phyloP scores from a whole-genome alignment of 345 rosid genomes.

The Cardamine resedifolia region DNA sequence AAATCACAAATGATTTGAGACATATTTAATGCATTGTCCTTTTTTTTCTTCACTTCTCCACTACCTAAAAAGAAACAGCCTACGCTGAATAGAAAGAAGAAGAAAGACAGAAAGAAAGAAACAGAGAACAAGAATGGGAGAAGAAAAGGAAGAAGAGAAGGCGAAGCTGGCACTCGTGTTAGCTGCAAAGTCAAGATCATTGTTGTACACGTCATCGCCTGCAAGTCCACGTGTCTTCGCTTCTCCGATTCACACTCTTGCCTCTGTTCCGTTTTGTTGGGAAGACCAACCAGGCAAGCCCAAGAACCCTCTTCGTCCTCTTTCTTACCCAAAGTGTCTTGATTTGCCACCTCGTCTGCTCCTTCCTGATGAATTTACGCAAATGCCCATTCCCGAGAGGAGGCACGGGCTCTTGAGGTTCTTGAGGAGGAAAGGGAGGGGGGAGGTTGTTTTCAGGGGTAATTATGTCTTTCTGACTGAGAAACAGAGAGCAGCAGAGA shows the following conservation, averaged over 20 bases:
- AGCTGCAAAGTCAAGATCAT: conserved; percentile 42
- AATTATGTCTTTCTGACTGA: conserved; percentile 62
- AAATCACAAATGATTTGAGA: conserved; percentile 19
- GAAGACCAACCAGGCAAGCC: conserved; percentile 94
- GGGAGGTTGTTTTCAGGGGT: conserved; percentile 48
- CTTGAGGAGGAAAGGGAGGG: conserved; percentile 48
- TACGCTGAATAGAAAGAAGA: not conserved
- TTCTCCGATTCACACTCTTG: conserved; percentile 61
- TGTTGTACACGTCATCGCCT: conserved; percentile 46
- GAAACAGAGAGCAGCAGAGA: conserved; percentile 40
- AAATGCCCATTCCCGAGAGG: conserved; percentile 50
- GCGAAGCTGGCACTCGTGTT: conserved; percentile 45
- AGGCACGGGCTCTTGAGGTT: conserved; percentile 46
- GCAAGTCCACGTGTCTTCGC: conserved; percentile 55
- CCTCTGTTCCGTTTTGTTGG: conserved; percentile 85
- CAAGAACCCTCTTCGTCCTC: conserved; percentile 40
- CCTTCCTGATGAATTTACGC: conserved; percentile 45
- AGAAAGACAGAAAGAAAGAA: not conserved
- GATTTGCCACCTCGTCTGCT: conserved; percentile 68
- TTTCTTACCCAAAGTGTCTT: conserved; percentile 47
- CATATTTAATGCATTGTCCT: conserved; percentile 35
- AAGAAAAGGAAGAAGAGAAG: conserved; percentile 42
- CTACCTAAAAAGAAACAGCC: conserved; percentile 25
- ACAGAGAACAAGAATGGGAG: conserved; percentile 24
- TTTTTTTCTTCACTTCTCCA: conserved; percentile 32